These are phyloP conservation scores for Pseudocercospora crystallina DNA, from an alignment of 2,329 filamentous ascomycete genomes.

Conservation along the genomic window DNA sequence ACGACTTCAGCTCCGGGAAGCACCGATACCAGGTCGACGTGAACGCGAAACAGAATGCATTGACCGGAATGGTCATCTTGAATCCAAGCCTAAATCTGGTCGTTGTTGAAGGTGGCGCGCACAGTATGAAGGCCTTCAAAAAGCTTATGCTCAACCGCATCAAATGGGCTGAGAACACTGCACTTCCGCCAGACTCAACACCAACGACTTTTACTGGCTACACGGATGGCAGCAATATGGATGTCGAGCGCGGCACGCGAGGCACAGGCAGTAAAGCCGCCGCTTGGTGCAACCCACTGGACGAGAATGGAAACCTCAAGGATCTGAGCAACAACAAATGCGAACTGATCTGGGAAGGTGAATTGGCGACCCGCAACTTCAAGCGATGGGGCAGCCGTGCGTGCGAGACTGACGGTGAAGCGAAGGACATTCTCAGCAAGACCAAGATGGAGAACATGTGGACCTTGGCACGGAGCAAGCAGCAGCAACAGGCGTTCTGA, in stretches of 20 bases:
- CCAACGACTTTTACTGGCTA: conserved; percentile 33
- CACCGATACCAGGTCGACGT: conserved; percentile 91
- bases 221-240: conserved; percentile 23
- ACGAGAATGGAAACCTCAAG: conserved; percentile 74
- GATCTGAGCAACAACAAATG: conserved; percentile 82
- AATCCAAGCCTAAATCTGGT: conserved; percentile 86
- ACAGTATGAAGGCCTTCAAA: conserved; percentile 80
- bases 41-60: conserved; percentile 83
- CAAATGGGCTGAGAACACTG: conserved; percentile 88
- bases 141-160: conserved; percentile 93
- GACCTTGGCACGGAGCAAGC: conserved; percentile 73
- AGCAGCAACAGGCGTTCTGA: conserved; percentile 5
- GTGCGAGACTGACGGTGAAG: conserved; percentile 90
- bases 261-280: conserved; percentile 59
- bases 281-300: conserved; percentile 74
- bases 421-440: conserved; percentile 73
- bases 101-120: conserved; percentile 84
- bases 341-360: conserved; percentile 84
- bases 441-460: conserved; percentile 95
- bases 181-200: conserved; percentile 51
- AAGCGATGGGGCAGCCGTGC: conserved; percentile 84
- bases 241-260: conserved; percentile 21
- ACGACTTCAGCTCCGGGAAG: conserved; percentile 82
- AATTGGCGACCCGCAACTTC: conserved; percentile 76
- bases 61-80: conserved; percentile 90